A percentile compares a stretch with the other conserved stretches of the same genome.
phyloP scores from a whole-genome alignment of 352 stramenopile genomes.

The Pythium aphanidermatum region DNA sequence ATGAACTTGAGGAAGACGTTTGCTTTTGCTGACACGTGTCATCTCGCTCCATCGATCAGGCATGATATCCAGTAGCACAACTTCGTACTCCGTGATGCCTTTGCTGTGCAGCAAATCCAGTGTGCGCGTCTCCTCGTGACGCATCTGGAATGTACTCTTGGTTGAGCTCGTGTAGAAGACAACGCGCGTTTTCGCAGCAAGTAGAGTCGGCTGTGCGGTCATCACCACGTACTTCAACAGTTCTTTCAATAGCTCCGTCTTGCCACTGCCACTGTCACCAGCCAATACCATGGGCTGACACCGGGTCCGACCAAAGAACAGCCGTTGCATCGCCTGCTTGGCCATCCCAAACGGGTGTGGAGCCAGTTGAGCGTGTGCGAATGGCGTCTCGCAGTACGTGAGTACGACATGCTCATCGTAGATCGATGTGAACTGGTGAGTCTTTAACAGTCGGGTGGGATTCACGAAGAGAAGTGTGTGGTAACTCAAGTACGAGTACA shows the following conservation, averaged over 20 bases:
- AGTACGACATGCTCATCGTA: conserved; percentile 77
- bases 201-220: conserved; percentile 38
- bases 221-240: conserved; percentile 73
- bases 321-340: conserved; percentile 46
- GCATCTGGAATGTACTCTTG: conserved; percentile 80
- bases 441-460: conserved; percentile 68
- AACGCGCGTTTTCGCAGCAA: too few species aligned
- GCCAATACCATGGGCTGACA: conserved; percentile 39
- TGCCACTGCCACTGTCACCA: conserved; percentile 68
- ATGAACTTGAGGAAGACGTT: conserved; percentile 66
- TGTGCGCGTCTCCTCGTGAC: conserved; percentile 61
- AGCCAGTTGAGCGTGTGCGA: conserved; percentile 29
- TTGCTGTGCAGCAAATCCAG: conserved; percentile 75
- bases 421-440: conserved; percentile 70
- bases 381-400: conserved; percentile 43
- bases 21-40: conserved; percentile 57
- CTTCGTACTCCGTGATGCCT: conserved; percentile 53
- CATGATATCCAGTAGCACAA: conserved; percentile 62
- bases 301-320: conserved; percentile 28
- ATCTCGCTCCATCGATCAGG: conserved; percentile 66
- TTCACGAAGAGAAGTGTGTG: conserved; percentile 67
- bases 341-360: conserved; percentile 73
- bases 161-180: conserved; percentile 77
- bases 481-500: conserved; percentile 61
- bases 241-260: conserved; percentile 74